phyloP scores from a whole-genome alignment of 1,284 basidiomycete species.

The Cutaneotrichosporon sp. region DNA sequence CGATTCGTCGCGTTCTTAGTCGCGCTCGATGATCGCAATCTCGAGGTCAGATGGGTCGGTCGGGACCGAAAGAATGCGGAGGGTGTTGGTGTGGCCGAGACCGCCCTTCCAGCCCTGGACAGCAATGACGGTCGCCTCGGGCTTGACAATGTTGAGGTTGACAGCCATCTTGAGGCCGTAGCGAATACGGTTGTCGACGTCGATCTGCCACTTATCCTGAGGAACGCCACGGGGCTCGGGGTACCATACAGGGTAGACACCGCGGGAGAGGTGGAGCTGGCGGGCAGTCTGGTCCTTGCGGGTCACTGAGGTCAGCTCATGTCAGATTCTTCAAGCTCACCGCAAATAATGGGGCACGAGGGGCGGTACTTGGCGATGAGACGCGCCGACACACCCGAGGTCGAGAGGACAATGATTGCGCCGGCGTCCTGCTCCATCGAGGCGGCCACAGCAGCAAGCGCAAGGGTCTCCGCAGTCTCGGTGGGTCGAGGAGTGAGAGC shows the following conservation, averaged over 20 bases:
- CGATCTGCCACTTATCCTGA: constrained; percentile 92
- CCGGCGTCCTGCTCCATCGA: constrained; percentile 90
- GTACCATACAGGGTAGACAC: constrained; percentile 95
- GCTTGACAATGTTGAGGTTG: constrained; percentile 79
- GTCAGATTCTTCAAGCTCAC: constrained; percentile 54
- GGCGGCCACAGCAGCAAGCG: constrained; percentile 88
- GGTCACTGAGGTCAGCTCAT: constrained; percentile 64
- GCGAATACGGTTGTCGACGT: constrained; percentile 64
- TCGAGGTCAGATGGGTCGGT: constrained; percentile 79
- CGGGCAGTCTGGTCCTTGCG: constrained; percentile 93
- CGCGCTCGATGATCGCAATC: constrained; percentile 49
- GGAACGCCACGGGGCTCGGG: constrained; percentile 84
- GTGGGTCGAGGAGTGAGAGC: constrained; percentile 78
- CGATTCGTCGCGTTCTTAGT: neutral
- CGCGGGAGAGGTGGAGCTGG: constrained; percentile 95
- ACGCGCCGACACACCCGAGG: constrained; percentile 88
- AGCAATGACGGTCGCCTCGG: constrained; percentile 87
- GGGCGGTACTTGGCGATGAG: constrained; percentile 97
- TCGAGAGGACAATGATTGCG: constrained; percentile 94
- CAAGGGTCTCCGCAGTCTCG: constrained; percentile 88
- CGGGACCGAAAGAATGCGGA: constrained; percentile 63
- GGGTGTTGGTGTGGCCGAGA: constrained; percentile 69
- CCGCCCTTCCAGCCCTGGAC: constrained; percentile 99
- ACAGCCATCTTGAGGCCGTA: constrained; percentile 82
- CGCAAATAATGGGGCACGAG: constrained; percentile 87